Conservation (phyloP, 768 basidiomycete genomes). For the Dacryopinax primogenitus region DNA sequence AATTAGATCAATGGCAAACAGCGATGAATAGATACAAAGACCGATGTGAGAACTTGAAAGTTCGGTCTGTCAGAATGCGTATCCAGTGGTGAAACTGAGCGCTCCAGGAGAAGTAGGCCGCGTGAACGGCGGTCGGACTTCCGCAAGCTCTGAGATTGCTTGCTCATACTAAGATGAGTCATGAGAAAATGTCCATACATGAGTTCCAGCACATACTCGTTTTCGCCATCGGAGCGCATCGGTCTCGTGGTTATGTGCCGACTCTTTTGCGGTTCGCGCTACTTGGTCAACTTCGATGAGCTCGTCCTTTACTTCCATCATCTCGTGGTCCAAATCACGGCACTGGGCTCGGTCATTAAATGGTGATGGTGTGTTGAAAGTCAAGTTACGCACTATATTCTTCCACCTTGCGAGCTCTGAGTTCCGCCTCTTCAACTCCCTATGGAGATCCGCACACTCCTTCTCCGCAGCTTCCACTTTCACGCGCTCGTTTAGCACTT, state of each 20-base stretch:
- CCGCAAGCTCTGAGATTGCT: neutral
- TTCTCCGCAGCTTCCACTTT: neutral
- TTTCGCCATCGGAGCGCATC: constrained; percentile 2
- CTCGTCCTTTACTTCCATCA: neutral
- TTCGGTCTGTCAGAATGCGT: neutral
- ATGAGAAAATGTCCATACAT: neutral
- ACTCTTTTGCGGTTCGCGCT: neutral
- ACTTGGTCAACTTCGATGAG: neutral
- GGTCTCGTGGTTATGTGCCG: constrained; percentile 2
- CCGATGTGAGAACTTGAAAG: neutral
- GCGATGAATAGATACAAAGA: constrained; percentile 2
- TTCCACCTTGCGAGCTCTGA: constrained; percentile 1
- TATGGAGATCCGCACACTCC: neutral
- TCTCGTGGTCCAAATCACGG: neutral
- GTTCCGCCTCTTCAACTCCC: neutral
- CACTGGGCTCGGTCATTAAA: neutral
- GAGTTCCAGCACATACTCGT: neutral
- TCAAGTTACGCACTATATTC: neutral
- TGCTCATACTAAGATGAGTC: neutral
- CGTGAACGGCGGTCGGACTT: neutral
- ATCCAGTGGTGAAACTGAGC: neutral
- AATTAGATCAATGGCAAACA: too few species aligned
- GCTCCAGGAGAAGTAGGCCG: neutral
- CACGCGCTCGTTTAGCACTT: neutral
- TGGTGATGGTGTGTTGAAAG: neutral